Evolutionary conservation across 129 eudicot species (phyloP).

Genomic region (Pittosporum tobira): DNA sequence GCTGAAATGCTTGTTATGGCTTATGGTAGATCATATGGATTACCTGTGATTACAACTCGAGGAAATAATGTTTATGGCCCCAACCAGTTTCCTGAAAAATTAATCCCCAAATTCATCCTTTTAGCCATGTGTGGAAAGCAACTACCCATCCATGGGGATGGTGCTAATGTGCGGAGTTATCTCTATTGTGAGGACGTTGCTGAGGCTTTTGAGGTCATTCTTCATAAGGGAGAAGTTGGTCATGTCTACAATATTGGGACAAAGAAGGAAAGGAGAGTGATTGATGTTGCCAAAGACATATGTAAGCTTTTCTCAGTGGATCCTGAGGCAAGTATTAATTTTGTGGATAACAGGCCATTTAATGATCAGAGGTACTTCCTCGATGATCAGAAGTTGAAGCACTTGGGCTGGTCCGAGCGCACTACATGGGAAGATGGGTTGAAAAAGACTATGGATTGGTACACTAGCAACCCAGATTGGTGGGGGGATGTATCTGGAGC

Average conservation of each 20-base stretch:
- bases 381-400: slow-evolving; percentile 75
- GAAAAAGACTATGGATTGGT: slow-evolving; percentile 88
- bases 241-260: slow-evolving; percentile 97
- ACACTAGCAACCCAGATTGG: slow-evolving; percentile 75
- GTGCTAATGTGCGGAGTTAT: slow-evolving; percentile 90
- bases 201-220: slow-evolving; percentile 92
- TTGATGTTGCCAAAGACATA: slow-evolving; percentile 82
- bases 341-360: slow-evolving; percentile 93
- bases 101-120: slow-evolving; percentile 88
- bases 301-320: slow-evolving; percentile 65
- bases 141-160: slow-evolving; percentile 96
- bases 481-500: slow-evolving; percentile 98
- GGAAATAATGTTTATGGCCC: slow-evolving; percentile 98
- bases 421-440: slow-evolving; percentile 87
- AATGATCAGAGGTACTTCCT: slow-evolving; percentile 94
- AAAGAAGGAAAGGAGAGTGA: slow-evolving; percentile 81
- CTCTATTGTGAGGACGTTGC: slow-evolving; percentile 99
- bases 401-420: slow-evolving; percentile 81
- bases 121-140: slow-evolving; percentile 80
- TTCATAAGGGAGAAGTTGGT: slow-evolving; percentile 93
- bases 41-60: slow-evolving; percentile 91
- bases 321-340: slow-evolving; percentile 56
- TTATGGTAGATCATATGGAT: slow-evolving; percentile 85
- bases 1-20: slow-evolving; percentile 99
- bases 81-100: slow-evolving; percentile 85